Evolutionary conservation across 2,329 filamentous ascomycete genomes (phyloP), one percentile per base, ranked within the genome.

Genomic region (Microcyclosporella mali): DNA sequence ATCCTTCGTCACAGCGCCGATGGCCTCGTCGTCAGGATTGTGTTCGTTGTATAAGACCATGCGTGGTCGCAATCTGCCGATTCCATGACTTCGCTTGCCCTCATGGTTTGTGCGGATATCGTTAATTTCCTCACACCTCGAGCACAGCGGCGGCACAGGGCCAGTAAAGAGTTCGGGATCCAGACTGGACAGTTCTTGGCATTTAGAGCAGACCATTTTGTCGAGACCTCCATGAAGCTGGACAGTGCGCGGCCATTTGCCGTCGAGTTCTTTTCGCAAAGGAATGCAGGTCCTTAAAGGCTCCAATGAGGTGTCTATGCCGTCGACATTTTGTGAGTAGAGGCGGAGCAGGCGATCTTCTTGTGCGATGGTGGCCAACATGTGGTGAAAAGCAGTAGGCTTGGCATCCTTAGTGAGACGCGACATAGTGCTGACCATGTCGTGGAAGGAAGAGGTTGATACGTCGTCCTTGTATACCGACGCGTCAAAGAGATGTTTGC

Each of bases 31-130:
- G 53, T 98, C 92, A 0, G 92, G 92, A 61, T 97, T 95, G 63
- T 87, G 84, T 65, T 98, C 92, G 62, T 97, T 95, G 70, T 98
- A 98, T 8, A 98, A 75, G 3, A 97, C 90, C 71, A 98, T 95
- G 44, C 92, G 80, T 16, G 92, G 92, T 16, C 92, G 81, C 50
- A 98, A 70, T 48, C 86, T 81, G 32, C 92, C 92, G 56, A 98
- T 85, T 1, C 92, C 92, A 59, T 95, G 92, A 60, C 89, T 94
- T 46, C 92, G 81, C 67, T 95, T 90, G 37, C 89, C 88, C 10
- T 82, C 85, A 49, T 81, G 73, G 3, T 75, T 74, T 12, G 84
- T 85, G 57, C 92, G 85, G 36, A 89, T 78, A 45, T 79, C 67
- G 60, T 98, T 90, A 45, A 80, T 78, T 49, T 78, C 78, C 40